Base-by-base conservation (phyloP, 495 filamentous ascomycete genomes). In the Glonium stellatum region DNA sequence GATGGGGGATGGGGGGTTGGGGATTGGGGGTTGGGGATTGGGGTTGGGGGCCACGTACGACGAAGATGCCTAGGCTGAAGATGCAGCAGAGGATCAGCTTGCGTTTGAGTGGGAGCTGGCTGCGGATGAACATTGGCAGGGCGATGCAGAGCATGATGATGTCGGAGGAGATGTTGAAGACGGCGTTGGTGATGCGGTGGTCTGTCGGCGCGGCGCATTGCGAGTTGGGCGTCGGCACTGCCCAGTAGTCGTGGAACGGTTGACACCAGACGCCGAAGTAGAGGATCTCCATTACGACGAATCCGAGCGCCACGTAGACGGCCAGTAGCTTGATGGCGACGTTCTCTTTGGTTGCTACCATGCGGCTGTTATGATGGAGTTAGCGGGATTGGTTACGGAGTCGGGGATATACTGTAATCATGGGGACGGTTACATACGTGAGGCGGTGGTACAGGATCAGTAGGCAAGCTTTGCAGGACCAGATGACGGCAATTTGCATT, bases 151-250 rank as follows among this genome's bases (percentile, higher is more conserved):
- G 77, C 76, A 87, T 86, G 52, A 80, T 71, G 15, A 80, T 58
- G 59, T 88, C 84, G 1, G 84, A 87, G 8, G 81, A 79, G 57
- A 87, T 80, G 62, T 87, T 87, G 73, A 86, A 81, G 15, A 83
- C 82, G 19, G 83, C 80, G 58, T 84, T 82, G 5, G 78, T 84
- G 58, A 87, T 86, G 0, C 84, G 78, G 67, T 87, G 84, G 62
- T 80, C 65, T 50, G 71, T 75, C 21, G 77, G 73, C 5, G 70
- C 64, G 50, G 65, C 67, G 65, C 73, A 74, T 58, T 76, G 72
- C 3, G 58, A 56, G 13, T 41, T 55, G 6, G 46, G 34, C 6
- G 65, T 64, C 10, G 65, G 65, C 6, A 70, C 80, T 2, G 79
- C 77, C 81, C 81, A 86, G 63, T 87, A 87, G 54, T 84, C 68